Evolutionary conservation across 352 stramenopile genomes (phyloP).

Genomic region (Pythium vanterpoolii): DNA sequence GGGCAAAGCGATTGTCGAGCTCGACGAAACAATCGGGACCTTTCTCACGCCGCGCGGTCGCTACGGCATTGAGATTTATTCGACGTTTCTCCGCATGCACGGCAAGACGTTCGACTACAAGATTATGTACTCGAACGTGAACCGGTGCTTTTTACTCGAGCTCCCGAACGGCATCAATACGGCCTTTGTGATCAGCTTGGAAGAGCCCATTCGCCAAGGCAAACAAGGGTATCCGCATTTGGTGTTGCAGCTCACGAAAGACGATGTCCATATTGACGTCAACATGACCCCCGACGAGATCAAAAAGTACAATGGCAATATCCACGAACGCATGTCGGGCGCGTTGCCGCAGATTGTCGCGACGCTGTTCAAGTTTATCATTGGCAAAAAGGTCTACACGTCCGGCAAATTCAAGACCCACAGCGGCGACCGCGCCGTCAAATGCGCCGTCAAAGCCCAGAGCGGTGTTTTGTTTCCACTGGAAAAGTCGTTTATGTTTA

Average conservation of each 20-base stretch:
- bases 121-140: conserved; percentile 99
- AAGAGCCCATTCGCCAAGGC: conserved; percentile 98
- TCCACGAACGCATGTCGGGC: conserved; percentile 95
- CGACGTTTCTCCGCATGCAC: conserved; percentile 96
- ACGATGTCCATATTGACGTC: conserved; percentile 87
- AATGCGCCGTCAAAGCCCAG: conserved; percentile 93
- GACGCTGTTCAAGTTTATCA: conserved; percentile 97
- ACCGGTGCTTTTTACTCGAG: conserved; percentile 96
- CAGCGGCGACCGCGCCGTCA: conserved; percentile 84
- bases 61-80: conserved; percentile 98
- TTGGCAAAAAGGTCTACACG: conserved; percentile 97
- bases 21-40: conserved; percentile 95
- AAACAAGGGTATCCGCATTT: conserved; percentile 98
- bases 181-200: conserved; percentile 98
- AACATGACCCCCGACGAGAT: conserved; percentile 97
- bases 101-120: conserved; percentile 99
- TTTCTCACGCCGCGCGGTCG: conserved; percentile 98
- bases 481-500: conserved; percentile 99
- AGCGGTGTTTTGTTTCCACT: conserved; percentile 97
- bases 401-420: conserved; percentile 90
- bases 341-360: conserved; percentile 97
- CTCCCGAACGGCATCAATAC: conserved; percentile 96
- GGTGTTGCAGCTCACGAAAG: conserved; percentile 94
- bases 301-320: conserved; percentile 96
- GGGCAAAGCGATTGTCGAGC: conserved; percentile 96